A percentile compares a stretch with the other conserved stretches of the same genome.
phyloP scores from a whole-genome alignment of 1,284 basidiomycete genomes.

The Ceratorhiza oryzae-sativae region DNA sequence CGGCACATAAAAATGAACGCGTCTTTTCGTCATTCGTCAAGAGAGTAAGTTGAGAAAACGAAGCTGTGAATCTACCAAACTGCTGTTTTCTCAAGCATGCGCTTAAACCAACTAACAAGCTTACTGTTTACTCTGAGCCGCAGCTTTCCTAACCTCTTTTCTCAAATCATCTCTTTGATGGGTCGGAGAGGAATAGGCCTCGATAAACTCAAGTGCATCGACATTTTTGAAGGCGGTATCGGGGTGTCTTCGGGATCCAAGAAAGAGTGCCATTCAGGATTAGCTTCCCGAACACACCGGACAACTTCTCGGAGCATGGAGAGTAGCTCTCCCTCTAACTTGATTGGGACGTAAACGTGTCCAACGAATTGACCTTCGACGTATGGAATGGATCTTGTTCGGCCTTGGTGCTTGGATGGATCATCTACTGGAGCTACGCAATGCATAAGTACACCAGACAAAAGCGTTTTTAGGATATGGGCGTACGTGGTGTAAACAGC shows the following conservation, averaged over 20 bases:
- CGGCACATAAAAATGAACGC: conserved; percentile 73
- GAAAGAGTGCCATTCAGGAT: conserved; percentile 60
- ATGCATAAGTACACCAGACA: not conserved
- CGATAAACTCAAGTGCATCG: conserved; percentile 75
- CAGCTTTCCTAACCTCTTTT: conserved; percentile 60
- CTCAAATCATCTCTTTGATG: conserved; percentile 76
- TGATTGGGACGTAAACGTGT: conserved; percentile 73
- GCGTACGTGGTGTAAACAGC: conserved; percentile 12
- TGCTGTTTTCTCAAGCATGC: not conserved
- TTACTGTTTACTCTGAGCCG: conserved; percentile 58
- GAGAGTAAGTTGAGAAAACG: conserved; percentile 72
- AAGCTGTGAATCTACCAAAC: conserved; percentile 65
- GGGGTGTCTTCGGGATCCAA: conserved; percentile 46
- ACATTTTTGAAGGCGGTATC: conserved; percentile 49
- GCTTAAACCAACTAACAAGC: not conserved
- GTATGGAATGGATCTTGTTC: conserved; percentile 73
- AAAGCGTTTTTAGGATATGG: not conserved
- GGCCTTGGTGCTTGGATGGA: conserved; percentile 77
- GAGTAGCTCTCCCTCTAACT: conserved; percentile 56
- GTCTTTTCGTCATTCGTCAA: conserved; percentile 81
- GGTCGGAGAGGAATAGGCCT: conserved; percentile 74
- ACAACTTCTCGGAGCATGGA: conserved; percentile 60
- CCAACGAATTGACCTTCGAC: conserved; percentile 81
- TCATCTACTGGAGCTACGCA: conserved; percentile 60
- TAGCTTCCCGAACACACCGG: conserved; percentile 54